These are phyloP conservation scores for Colletotrichum siamense DNA, from an alignment of 2,329 filamentous ascomycete species.

Conservation along the genomic window DNA sequence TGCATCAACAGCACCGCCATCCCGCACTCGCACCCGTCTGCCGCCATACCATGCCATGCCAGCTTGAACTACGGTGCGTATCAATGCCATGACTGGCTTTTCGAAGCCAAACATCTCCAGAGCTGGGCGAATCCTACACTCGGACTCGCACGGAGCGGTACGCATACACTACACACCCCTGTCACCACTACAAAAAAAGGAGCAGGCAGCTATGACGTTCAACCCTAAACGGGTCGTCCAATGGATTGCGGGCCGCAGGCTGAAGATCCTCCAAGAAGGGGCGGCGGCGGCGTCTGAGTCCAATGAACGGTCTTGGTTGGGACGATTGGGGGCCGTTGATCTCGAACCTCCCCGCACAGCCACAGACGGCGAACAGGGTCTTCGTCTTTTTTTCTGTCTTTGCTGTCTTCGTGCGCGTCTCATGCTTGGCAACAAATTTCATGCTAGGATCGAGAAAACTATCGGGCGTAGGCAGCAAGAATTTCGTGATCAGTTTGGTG, in stretches of 20 bases:
- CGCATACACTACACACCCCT: background rate
- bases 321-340: constrained; percentile 1
- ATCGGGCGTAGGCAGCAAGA: background rate
- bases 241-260: background rate
- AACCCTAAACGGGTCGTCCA: background rate
- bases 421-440: background rate
- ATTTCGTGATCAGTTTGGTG: rapidly evolving
- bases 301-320: background rate
- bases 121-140: background rate
- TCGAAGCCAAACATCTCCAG: background rate
- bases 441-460: background rate
- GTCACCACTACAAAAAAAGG: background rate
- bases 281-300: background rate
- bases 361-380: background rate
- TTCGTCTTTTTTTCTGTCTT: background rate
- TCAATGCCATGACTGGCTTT: background rate
- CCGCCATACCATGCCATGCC: background rate
- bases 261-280: constrained; percentile 1
- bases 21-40: background rate
- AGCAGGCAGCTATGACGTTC: constrained; percentile 8
- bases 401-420: background rate
- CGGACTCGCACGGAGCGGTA: background rate
- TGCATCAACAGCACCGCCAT: background rate
- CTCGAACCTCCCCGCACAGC: constrained; percentile 12
- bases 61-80: background rate